Base-by-base conservation (phyloP, 75 land plant genomes). In the Gnetum montanum region DNA sequence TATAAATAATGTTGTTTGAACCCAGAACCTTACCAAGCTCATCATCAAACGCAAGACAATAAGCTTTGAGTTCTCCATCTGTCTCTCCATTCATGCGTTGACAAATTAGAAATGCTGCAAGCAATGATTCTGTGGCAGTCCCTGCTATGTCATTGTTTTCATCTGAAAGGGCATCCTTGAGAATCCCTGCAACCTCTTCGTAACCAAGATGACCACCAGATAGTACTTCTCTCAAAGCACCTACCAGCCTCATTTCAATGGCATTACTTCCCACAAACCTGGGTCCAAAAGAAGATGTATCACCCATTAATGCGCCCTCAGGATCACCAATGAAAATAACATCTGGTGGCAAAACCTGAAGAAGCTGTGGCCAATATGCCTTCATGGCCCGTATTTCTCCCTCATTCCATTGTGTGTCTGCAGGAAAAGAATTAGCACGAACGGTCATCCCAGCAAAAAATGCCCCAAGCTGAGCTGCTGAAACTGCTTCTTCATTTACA, bases 41-140 rank as follows among this genome's bases (percentile, higher is more conserved):
- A 61, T 90, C 84, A 75, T 90, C 97, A 82, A 95, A 95, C 15
- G 97, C 88, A 71, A 95, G 84, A 63, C 99, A 95, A 50, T 89
- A 90, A 20, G 92, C 99, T 65, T 86, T 91, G 8, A 95, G 69
- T 55, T 95, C 99, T 15, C 92, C 74, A 62, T 86, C 99, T 22
- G 88, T 95, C 72, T 95, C 99, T 44, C 81, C 63, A 65, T 84
- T 86, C 99, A 95, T 95, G 30, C 99, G 74, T 51, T 85, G 88
- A 11, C 90, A 92, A 34, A 95, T 95, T 48, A 95, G 54, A 66
- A 95, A 91, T 34, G 99, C 99, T 25, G 99, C 83, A 30, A 95
- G 69, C 68, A 95, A 57, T 33, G 92, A 74, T 13, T 81, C 82
- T 47, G 79, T 79, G 12, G 80, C 88, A 20, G 54, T 74, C 31